Evolutionary conservation across 768 basidiomycete genomes (phyloP).

Genomic region (Mycena latifolia): DNA sequence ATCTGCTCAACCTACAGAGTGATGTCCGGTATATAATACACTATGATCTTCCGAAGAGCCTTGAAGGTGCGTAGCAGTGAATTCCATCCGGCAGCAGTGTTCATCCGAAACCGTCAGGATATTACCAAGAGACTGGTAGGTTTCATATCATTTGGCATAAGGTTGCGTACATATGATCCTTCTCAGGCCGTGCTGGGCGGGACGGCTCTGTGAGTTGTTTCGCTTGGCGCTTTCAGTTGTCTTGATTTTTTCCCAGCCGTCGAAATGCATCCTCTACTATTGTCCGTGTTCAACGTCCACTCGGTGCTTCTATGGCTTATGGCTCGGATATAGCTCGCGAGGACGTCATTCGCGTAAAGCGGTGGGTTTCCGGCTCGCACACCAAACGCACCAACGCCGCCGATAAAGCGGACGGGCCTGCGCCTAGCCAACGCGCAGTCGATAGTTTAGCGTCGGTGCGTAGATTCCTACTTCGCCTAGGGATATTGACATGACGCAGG

Average conservation of each 20-base stretch:
- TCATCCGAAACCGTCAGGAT: slow-evolving; percentile 59
- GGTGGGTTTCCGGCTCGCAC: slow-evolving; percentile 61
- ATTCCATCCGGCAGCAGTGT: not conserved
- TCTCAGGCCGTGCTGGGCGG: slow-evolving; percentile 79
- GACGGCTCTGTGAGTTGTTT: slow-evolving; percentile 73
- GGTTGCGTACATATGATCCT: not conserved
- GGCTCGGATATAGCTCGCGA: slow-evolving; percentile 69
- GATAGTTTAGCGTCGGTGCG: slow-evolving; percentile 75
- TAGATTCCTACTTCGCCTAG: slow-evolving; percentile 12
- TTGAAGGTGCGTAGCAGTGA: slow-evolving; percentile 68
- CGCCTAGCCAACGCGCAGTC: slow-evolving; percentile 75
- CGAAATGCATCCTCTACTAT: slow-evolving; percentile 87
- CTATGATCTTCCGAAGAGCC: slow-evolving; percentile 85
- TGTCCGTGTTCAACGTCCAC: slow-evolving; percentile 58
- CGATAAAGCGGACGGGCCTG: slow-evolving; percentile 60
- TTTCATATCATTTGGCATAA: not conserved
- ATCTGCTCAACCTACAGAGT: slow-evolving; percentile 1
- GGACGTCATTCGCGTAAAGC: slow-evolving; percentile 70
- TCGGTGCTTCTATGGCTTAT: not conserved
- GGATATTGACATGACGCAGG: not conserved
- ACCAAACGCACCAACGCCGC: slow-evolving; percentile 58
- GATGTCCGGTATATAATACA: slow-evolving; percentile 77
- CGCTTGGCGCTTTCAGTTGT: not conserved
- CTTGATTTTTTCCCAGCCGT: slow-evolving; percentile 59
- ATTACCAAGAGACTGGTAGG: slow-evolving; percentile 89